phyloP scores from a whole-genome alignment of 225 moss, liverwort and hornwort species.

The Pseudoscleropodium purum region DNA sequence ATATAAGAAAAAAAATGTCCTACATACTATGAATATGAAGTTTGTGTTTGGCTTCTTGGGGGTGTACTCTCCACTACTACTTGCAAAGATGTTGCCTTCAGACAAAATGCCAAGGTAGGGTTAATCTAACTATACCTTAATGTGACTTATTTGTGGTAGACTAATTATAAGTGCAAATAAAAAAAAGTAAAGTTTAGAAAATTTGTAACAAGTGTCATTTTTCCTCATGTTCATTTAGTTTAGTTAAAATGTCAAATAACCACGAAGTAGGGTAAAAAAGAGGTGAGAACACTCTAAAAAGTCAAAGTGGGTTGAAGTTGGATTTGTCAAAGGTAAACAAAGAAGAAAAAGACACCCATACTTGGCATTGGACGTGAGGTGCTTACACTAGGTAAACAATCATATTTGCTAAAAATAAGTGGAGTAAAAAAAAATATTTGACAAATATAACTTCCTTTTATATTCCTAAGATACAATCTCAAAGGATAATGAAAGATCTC shows the following conservation, averaged over 20 bases:
- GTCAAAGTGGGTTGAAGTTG: rapidly evolving
- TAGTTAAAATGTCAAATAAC: not conserved
- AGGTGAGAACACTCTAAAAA: not conserved
- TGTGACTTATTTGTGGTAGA: not conserved
- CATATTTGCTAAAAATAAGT: rapidly evolving
- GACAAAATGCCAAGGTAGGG: rapidly evolving
- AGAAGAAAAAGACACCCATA: not conserved
- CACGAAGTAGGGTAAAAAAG: not conserved
- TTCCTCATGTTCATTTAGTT: not conserved
- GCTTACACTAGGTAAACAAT: rapidly evolving
- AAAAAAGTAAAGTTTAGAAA: not conserved
- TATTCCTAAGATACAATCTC: rapidly evolving
- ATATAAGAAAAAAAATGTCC: not conserved
- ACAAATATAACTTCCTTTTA: not conserved
- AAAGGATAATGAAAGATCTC: rapidly evolving
- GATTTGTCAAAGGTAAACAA: not conserved
- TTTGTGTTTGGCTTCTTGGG: rapidly evolving
- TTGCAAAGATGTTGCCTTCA: not conserved
- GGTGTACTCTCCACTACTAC: rapidly evolving
- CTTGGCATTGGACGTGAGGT: not conserved
- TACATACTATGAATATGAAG: too few relatives aligned
- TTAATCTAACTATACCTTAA: not conserved
- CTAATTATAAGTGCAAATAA: not conserved
- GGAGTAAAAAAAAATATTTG: not conserved
- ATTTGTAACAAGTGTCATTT: not conserved